Evolutionary conservation across 2,329 filamentous ascomycete species (phyloP).

Genomic region (Curvularia eragrostidis): DNA sequence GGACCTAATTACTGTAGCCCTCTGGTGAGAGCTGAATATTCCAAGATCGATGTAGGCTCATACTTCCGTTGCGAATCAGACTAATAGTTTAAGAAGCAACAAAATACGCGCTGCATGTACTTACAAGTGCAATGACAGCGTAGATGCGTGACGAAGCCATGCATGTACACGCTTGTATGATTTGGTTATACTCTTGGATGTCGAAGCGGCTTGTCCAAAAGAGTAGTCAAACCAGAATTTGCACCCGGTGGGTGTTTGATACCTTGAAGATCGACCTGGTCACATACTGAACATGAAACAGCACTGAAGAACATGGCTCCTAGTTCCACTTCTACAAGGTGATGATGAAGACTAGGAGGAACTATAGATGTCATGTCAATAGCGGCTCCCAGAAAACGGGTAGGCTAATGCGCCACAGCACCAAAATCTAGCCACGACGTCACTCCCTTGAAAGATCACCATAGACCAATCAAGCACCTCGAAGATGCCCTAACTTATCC

Average conservation of each 20-base stretch:
- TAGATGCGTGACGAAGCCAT: background rate
- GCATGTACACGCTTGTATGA: background rate
- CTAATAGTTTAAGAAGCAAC: background rate
- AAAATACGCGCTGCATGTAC: no score
- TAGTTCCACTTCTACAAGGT: background rate
- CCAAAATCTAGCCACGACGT: background rate
- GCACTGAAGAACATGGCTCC: background rate
- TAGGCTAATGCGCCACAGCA: background rate
- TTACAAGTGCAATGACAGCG: background rate
- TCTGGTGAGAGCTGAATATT: background rate
- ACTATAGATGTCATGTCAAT: background rate
- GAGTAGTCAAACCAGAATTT: background rate
- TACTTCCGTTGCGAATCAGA: background rate
- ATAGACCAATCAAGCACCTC: background rate
- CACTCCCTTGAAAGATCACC: background rate
- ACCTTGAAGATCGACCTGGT: no score
- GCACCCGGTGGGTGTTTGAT: background rate
- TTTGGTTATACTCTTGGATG: background rate
- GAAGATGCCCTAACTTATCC: no score
- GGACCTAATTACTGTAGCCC: background rate
- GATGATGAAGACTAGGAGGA: background rate
- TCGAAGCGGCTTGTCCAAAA: background rate
- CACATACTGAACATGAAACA: background rate
- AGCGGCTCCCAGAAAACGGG: background rate
- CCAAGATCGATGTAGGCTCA: background rate